A percentile compares a stretch with the other conserved stretches of the same genome.
These are phyloP conservation scores for Argentina anserina DNA, from an alignment of 306 rosid genomes.

Conservation along the genomic window DNA sequence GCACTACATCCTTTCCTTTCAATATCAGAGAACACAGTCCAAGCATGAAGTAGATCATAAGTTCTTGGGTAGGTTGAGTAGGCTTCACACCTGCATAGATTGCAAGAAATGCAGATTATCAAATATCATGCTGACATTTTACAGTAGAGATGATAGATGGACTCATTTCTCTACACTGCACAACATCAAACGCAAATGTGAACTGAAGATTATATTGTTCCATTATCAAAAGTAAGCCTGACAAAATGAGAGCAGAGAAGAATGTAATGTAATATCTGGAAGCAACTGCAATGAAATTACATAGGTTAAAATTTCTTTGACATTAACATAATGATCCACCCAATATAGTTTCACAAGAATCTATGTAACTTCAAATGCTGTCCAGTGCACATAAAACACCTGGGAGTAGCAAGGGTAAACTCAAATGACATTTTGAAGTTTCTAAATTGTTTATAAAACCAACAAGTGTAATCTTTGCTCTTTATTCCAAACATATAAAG, in stretches of 20 bases:
- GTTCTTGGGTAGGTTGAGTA: conserved; percentile 95
- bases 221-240: not conserved
- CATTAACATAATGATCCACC: not conserved
- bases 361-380: not conserved
- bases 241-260: not conserved
- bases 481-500: not conserved
- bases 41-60: conserved; percentile 86
- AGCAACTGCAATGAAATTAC: not conserved
- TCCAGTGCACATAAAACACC: not conserved
- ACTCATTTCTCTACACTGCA: not conserved
- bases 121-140: not conserved
- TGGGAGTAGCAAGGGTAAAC: not conserved
- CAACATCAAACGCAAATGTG: not conserved
- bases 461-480: not conserved
- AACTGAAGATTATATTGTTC: not conserved
- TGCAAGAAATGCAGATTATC: conserved; percentile 8
- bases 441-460: not conserved
- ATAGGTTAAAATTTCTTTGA: not conserved
- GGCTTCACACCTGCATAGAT: conserved; percentile 78
- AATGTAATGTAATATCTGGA: not conserved
- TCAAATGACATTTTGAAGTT: not conserved
- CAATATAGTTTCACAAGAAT: not conserved
- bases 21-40: conserved; percentile 70
- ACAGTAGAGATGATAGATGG: not conserved
- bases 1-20: conserved; percentile 70